Conservation (phyloP, 2,329 filamentous ascomycete genomes). For the Immersiporthe knoxdaviesiana region DNA sequence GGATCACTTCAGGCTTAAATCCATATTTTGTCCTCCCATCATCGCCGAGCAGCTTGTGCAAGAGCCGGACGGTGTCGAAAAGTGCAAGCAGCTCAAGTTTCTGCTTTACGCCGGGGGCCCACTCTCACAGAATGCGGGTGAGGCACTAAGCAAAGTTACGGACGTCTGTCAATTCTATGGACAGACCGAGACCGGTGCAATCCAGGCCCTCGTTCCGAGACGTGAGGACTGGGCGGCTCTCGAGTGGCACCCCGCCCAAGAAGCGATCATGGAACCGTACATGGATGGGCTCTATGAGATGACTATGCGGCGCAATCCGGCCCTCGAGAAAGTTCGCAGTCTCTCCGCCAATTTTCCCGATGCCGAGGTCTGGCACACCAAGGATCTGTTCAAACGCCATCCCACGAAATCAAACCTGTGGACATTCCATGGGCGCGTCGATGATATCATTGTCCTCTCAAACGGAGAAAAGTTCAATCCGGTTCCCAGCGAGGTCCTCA, state of each 20-base stretch:
- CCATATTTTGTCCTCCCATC: conserved; percentile 31
- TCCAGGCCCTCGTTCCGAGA: conserved; percentile 30
- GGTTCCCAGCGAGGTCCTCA: conserved; percentile 22
- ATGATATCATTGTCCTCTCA: conserved; percentile 21
- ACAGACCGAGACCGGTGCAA: conserved; percentile 31
- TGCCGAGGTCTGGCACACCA: conserved; percentile 31
- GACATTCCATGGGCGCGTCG: conserved; percentile 21
- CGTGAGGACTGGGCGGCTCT: conserved; percentile 32
- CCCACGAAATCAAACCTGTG: conserved; percentile 14
- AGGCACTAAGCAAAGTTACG: conserved; percentile 31
- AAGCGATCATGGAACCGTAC: conserved; percentile 30
- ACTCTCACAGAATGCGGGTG: conserved; percentile 30
- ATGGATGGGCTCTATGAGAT: conserved; percentile 31
- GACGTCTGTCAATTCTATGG: conserved; percentile 34
- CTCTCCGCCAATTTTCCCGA: conserved; percentile 31
- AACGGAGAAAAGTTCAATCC: conserved; percentile 31
- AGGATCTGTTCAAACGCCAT: conserved; percentile 52
- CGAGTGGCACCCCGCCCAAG: conserved; percentile 33
- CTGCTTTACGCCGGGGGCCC: conserved; percentile 33
- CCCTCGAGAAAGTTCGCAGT: conserved; percentile 26
- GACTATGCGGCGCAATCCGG: conserved; percentile 29
- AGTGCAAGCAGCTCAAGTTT: conserved; percentile 31
- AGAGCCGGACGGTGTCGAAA: conserved; percentile 28
- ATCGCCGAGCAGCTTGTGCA: conserved; percentile 30
- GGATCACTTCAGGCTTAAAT: conserved; percentile 29